These are phyloP conservation scores for Ajuga reptans DNA, from an alignment of 305 asterid genomes.

Conservation along the genomic window DNA sequence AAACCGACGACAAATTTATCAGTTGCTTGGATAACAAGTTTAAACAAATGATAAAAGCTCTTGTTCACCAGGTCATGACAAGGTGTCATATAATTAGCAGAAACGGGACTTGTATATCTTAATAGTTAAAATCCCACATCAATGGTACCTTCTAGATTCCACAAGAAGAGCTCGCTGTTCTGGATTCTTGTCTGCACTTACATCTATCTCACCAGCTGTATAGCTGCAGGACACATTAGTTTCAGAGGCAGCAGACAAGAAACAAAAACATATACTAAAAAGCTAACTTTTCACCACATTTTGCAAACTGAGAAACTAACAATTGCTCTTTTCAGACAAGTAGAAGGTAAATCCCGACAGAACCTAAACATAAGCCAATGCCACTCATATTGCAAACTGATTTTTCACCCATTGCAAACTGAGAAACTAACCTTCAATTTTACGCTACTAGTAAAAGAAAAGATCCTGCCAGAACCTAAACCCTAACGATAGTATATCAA, in stretches of 20 bases:
- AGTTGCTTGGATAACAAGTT: not conserved
- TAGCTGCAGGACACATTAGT: slow-evolving; percentile 37
- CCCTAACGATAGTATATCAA: slow-evolving; percentile 8
- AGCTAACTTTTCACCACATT: not conserved
- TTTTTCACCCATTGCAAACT: not conserved
- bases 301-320: not conserved
- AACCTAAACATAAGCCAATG: not conserved
- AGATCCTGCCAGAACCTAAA: not conserved
- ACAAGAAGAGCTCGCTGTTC: slow-evolving; percentile 62
- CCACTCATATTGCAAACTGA: not conserved
- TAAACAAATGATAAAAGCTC: not conserved
- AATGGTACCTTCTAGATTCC: slow-evolving; percentile 57
- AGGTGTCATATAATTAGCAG: not conserved
- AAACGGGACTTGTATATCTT: not conserved
- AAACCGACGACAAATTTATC: slow-evolving; percentile 5
- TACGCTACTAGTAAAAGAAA: not conserved
- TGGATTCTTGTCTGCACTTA: slow-evolving; percentile 32
- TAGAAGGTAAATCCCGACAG: not conserved
- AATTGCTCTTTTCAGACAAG: not conserved
- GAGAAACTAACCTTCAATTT: not conserved
- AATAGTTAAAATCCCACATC: not conserved
- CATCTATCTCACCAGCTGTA: slow-evolving; percentile 46
- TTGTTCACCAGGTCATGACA: not conserved
- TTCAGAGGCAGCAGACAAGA: slow-evolving; percentile 13
- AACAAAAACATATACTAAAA: not conserved